Evolutionary conservation across 164 flowering plant species (phyloP).

Genomic region (Dillenia suffruticosa): DNA sequence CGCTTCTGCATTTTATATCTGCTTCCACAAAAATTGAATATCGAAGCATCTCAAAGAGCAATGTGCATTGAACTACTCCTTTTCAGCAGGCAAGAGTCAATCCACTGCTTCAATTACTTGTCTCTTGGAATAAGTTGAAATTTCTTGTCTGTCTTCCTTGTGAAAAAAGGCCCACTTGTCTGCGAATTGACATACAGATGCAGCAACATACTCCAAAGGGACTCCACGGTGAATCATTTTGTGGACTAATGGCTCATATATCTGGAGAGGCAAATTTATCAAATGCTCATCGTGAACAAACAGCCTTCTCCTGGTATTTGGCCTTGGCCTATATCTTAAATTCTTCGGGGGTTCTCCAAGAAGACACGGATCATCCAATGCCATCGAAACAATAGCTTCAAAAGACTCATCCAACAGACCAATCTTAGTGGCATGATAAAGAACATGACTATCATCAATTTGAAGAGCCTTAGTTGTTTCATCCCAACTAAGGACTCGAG

Average conservation of each 20-base stretch:
- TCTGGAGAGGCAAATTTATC: slow-evolving; percentile 29
- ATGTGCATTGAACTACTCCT: slow-evolving; percentile 43
- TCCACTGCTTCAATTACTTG: slow-evolving; percentile 66
- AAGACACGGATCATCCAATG: slow-evolving; percentile 38
- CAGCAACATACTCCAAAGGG: slow-evolving; percentile 35
- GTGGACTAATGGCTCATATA: slow-evolving; percentile 42
- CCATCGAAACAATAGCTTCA: slow-evolving; percentile 46
- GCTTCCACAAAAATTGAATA: slow-evolving; percentile 42
- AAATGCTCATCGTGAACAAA: slow-evolving; percentile 43
- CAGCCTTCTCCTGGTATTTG: slow-evolving; percentile 28
- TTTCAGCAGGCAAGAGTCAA: slow-evolving; percentile 49
- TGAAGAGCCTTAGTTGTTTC: slow-evolving; percentile 47
- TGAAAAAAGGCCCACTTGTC: slow-evolving; percentile 32
- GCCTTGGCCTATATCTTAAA: slow-evolving; percentile 4
- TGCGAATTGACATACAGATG: slow-evolving; percentile 44
- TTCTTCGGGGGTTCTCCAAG: slow-evolving; percentile 52
- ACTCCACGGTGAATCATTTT: slow-evolving; percentile 33
- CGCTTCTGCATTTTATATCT: slow-evolving; percentile 32
- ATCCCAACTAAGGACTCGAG: slow-evolving; percentile 49
- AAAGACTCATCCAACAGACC: slow-evolving; percentile 45
- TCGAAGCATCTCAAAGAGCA: slow-evolving; percentile 53
- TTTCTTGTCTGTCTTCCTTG: slow-evolving; percentile 3
- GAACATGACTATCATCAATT: slow-evolving; percentile 18
- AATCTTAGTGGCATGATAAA: slow-evolving; percentile 25
- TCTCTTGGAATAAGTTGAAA: slow-evolving; percentile 16